Base-by-base conservation (phyloP, 768 basidiomycete species). In the Phylloporus scabripes region DNA sequence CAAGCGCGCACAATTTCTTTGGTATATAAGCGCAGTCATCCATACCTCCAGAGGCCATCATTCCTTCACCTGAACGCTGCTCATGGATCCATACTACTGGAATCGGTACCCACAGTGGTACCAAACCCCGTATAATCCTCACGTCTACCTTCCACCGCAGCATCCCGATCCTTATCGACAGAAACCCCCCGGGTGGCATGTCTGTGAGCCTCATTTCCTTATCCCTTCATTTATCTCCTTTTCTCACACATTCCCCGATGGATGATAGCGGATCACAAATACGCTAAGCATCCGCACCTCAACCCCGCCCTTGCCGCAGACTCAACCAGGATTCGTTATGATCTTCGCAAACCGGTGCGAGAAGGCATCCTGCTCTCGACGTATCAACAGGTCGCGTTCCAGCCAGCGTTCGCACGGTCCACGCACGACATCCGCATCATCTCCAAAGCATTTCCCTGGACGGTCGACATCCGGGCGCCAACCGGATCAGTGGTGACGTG, bases 401-500 rank as follows among this genome's bases (percentile, higher is more conserved):
- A 69, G 15, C 66, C 63, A 37, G 80, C 75, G 2, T 64, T 73
- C 21, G 64, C 62, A 34, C 66, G 74, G 23, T 52, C 63, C 2
- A 55, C 62, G 7, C 1, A 51, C 1, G 56, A 65, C 4, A 53
- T 84, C 50, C 78, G 78, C 10, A 70, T 87, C 40, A 69, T 85
- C 51, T 83, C 75, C 14, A 78, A 77, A 46, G 63, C 73, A 3
- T 85, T 85, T 62, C 85, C 84, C 0, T 86, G 85, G 84, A 58
- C 73, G 5, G 74, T 84, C 55, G 77, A 83, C 17, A 76, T 87
- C 51, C 67, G 68, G 18, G 67, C 67, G 15, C 61, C 63, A 0
- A 29, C 53, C 0, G 61, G 64, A 5, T 56, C 66, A 3, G 28
- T 57, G 17, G 50, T 74, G 40, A 80, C 80, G 1, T 81, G 79